phyloP scores from a whole-genome alignment of 108 stramenopile species.

The Pseudonitzschia delicatissima region DNA sequence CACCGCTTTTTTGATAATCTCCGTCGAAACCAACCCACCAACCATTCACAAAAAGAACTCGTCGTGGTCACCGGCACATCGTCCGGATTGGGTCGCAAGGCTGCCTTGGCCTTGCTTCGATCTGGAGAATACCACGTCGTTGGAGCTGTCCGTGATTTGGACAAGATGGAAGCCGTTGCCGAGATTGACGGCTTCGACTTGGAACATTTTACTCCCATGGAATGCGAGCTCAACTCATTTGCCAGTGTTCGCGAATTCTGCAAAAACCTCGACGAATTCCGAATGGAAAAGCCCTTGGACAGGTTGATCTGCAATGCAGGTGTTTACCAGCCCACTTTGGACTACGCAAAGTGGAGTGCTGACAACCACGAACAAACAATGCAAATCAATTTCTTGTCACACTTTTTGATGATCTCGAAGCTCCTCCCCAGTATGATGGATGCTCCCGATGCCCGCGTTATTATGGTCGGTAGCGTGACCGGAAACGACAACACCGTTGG shows the following conservation, averaged over 20 bases:
- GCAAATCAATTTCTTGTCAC: constrained; percentile 88
- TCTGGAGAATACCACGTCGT: constrained; percentile 85
- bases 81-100: constrained; percentile 87
- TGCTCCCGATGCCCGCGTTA: constrained; percentile 67
- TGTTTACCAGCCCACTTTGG: constrained; percentile 82
- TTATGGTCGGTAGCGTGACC: constrained; percentile 87
- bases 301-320: constrained; percentile 89
- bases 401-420: constrained; percentile 81
- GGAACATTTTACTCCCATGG: constrained; percentile 82
- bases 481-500: constrained; percentile 92
- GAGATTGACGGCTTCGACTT: constrained; percentile 77
- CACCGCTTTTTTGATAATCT: neutral
- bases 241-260: constrained; percentile 81
- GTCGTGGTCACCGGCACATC: constrained; percentile 88
- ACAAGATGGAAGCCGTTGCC: constrained; percentile 88
- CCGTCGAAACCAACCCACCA: neutral
- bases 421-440: constrained; percentile 63
- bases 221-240: constrained; percentile 86
- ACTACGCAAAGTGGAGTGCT: constrained; percentile 82
- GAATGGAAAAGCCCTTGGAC: constrained; percentile 73
- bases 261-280: constrained; percentile 65
- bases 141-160: constrained; percentile 79
- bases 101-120: constrained; percentile 74
- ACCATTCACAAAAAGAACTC: constrained; percentile 50
- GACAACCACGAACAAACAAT: constrained; percentile 91